Percentiles rank a stretch among this genome's conserved stretches.
These are phyloP conservation scores for Ganoderma sinense DNA, from an alignment of 1,284 basidiomycete genomes.

Conservation along the genomic window DNA sequence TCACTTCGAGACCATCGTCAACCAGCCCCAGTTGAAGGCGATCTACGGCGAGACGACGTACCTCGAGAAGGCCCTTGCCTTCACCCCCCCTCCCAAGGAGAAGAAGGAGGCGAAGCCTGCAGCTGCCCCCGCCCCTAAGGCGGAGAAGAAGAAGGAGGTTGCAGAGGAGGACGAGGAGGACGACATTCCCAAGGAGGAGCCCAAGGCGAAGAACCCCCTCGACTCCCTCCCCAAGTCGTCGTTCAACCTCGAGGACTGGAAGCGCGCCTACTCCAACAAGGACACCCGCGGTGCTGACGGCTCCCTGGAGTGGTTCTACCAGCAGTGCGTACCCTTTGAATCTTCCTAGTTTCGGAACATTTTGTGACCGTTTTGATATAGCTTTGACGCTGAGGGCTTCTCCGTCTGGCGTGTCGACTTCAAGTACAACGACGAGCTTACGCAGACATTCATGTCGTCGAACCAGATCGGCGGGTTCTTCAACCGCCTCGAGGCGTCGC, in stretches of 20 bases:
- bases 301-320: constrained; percentile 88
- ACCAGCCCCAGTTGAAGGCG: constrained; percentile 79
- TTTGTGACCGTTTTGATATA: constrained; percentile 42
- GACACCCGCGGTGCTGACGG: constrained; percentile 86
- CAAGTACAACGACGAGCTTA: constrained; percentile 98
- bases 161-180: constrained; percentile 75
- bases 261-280: constrained; percentile 97
- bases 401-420: constrained; percentile 94
- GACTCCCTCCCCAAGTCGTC: constrained; percentile 91
- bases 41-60: constrained; percentile 71
- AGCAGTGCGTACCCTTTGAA: constrained; percentile 64
- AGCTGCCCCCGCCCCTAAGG: constrained; percentile 57
- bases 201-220: constrained; percentile 93
- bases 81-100: constrained; percentile 78
- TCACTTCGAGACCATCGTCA: constrained; percentile 84
- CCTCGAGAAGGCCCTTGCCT: constrained; percentile 77
- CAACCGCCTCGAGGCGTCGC: constrained; percentile 93
- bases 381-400: constrained; percentile 92
- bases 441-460: constrained; percentile 91
- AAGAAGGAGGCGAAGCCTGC: constrained; percentile 59
- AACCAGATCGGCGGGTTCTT: constrained; percentile 95
- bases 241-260: constrained; percentile 98
- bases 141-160: constrained; percentile 62
- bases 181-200: constrained; percentile 65
- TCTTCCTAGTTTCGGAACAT: too few species aligned